Evolutionary conservation across 2,329 filamentous ascomycete species (phyloP), one percentile per base, ranked within the genome.

Genomic region (Xylariaceae sp.): DNA sequence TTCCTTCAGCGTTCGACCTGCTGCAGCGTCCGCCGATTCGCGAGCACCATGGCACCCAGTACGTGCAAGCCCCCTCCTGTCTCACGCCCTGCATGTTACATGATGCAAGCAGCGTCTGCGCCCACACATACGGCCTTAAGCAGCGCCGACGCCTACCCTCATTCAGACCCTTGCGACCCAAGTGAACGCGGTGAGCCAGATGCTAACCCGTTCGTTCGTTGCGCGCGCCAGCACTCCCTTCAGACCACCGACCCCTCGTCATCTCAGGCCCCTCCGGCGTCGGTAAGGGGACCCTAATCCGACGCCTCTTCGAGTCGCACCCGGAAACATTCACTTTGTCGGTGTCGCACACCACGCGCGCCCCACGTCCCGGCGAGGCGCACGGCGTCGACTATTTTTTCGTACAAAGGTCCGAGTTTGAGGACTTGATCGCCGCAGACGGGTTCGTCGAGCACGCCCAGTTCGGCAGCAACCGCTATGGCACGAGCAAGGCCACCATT

Each of bases 401-500:
- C 66, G 83, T 87, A 15, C 80, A 77, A 18, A 81, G 79, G 70
- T 79, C 81, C 9, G 77, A 78, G 2, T 95, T 95, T 67, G 74
- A 84, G 66, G 74, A 78, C 41, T 78, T 94, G 56, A 83, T 90
- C 51, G 76, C 71, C n/a, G 71, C 81, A 54, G 78, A 82, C 52
- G 87, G 85, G 10, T 96, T 96, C 71, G 86, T 96, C 58, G 92
- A 96, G 78, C 80, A 74, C 75, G 92, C 92, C 51, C 76, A 87
- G 69, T 96, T 96, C 70, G 85, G 90, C 39, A 85, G 84, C 51
- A 96, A 96, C 74, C 76, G 83, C 67, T 96, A 96, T 73, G 92
- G 92, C 53, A 96, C 91, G 5, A 89, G 84, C 68, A 85, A 89
- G 67, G 78, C 80, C 71, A 89, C 89, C 26, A 89, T 96, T 59